Evolutionary conservation across 2,329 filamentous ascomycete species (phyloP).

Genomic region (Fusarium udum): DNA sequence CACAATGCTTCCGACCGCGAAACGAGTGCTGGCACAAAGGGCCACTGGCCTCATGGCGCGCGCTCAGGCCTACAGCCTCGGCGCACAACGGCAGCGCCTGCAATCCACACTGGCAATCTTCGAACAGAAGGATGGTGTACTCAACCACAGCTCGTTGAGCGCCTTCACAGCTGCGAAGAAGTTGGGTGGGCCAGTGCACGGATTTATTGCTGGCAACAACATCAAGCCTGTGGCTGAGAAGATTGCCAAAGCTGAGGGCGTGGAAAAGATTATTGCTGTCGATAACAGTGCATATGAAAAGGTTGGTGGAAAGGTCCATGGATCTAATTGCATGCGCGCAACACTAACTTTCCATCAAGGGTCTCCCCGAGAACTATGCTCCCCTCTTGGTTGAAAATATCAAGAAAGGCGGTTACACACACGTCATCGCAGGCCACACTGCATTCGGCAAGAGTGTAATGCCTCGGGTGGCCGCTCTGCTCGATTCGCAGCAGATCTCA

Average conservation of each 20-base stretch:
- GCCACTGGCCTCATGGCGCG: constrained; percentile 42
- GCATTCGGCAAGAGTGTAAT: constrained; percentile 97
- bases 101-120: constrained; percentile 90
- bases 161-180: constrained; percentile 88
- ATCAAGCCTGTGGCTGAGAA: constrained; percentile 81
- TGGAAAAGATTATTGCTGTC: constrained; percentile 91
- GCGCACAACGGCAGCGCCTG: constrained; percentile 58
- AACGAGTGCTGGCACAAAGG: constrained; percentile 43
- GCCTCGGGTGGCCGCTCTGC: constrained; percentile 87
- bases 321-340: neutral
- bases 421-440: constrained; percentile 89
- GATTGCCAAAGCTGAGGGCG: constrained; percentile 86
- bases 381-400: constrained; percentile 94
- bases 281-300: constrained; percentile 93
- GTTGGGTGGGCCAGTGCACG: constrained; percentile 85
- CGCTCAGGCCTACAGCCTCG: constrained; percentile 38
- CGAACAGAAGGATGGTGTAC: constrained; percentile 90
- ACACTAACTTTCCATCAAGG: constrained; percentile 58
- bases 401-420: constrained; percentile 93
- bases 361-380: constrained; percentile 93
- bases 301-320: constrained; percentile 57
- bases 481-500: constrained; percentile 93
- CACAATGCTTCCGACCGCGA: constrained; percentile 47
- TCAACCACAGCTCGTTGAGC: constrained; percentile 83
- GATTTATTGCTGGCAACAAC: constrained; percentile 83